phyloP scores from a whole-genome alignment of 2,329 filamentous ascomycete species.

The Fusarium torreyae region DNA sequence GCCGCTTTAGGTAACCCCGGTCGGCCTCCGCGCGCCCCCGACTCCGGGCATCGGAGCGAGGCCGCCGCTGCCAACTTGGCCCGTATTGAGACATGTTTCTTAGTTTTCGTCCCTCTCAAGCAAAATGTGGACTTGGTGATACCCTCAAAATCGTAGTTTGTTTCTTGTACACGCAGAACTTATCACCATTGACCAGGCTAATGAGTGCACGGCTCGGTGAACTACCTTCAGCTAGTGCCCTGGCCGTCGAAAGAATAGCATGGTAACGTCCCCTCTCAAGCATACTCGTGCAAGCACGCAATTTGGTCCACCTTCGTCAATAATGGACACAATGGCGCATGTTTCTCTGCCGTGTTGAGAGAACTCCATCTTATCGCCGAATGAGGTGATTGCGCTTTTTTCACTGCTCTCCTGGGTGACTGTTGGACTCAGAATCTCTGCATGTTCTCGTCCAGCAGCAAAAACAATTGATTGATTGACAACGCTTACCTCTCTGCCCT shows the following conservation, averaged over 20 bases:
- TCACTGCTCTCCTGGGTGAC: constrained; percentile 4
- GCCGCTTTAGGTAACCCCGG: constrained; percentile 43
- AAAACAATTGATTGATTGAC: constrained; percentile 1
- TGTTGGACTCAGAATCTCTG: neutral
- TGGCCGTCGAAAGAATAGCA: constrained; percentile 10
- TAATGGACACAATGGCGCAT: constrained; percentile 34
- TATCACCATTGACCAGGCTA: constrained; percentile 2
- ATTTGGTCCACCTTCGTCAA: constrained; percentile 45
- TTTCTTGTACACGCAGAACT: neutral
- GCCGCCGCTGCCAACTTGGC: constrained; percentile 8
- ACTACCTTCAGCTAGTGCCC: constrained; percentile 13
- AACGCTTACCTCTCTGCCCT: constrained; percentile 2
- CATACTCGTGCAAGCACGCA: constrained; percentile 46
- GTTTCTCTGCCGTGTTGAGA: constrained; percentile 11
- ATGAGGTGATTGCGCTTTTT: constrained; percentile 11
- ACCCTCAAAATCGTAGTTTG: neutral
- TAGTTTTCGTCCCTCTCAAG: neutral
- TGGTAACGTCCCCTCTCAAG: constrained; percentile 15
- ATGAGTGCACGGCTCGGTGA: constrained; percentile 7
- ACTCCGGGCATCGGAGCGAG: constrained; percentile 40
- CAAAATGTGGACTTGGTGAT: neutral
- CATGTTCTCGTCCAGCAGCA: neutral
- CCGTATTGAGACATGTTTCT: neutral
- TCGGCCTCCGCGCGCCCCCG: constrained; percentile 43
- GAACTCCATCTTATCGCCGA: constrained; percentile 14